These are phyloP conservation scores for Verticillium nonalfalfae DNA, from an alignment of 2,329 filamentous ascomycete genomes.

Conservation along the genomic window DNA sequence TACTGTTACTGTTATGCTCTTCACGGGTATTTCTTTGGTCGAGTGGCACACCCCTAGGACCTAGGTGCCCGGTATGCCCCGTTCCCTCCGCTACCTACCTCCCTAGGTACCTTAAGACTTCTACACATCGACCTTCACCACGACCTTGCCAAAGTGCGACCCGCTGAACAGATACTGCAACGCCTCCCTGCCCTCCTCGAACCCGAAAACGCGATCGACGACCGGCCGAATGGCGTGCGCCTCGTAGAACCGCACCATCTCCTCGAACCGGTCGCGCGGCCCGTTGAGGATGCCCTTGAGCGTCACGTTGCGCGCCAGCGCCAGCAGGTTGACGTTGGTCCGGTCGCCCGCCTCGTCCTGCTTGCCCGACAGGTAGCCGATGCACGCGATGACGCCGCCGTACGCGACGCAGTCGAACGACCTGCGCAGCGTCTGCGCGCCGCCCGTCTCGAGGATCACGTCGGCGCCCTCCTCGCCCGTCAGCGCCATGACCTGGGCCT, in stretches of 20 bases:
- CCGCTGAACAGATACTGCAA: conserved; percentile 45
- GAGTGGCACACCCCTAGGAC: no score
- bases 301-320: conserved; percentile 38
- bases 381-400: conserved; percentile 46
- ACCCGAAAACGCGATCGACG: conserved; percentile 38
- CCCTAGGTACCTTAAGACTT: neutral
- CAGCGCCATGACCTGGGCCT: conserved; percentile 36
- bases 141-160: conserved; percentile 52
- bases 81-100: no score
- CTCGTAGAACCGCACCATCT: conserved; percentile 43
- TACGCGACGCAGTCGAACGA: conserved; percentile 47
- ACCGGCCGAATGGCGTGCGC: conserved; percentile 37
- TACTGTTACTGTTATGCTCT: no score
- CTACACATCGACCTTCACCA: conserved; percentile 32
- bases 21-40: no score
- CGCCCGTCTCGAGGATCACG: conserved; percentile 49
- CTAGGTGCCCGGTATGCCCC: no score
- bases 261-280: conserved; percentile 44
- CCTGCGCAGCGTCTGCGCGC: conserved; percentile 42
- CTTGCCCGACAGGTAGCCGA: conserved; percentile 45
- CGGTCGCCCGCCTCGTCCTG: conserved; percentile 47
- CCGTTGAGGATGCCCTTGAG: conserved; percentile 55
- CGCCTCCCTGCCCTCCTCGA: conserved; percentile 40
- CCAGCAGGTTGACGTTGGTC: conserved; percentile 53
- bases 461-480: conserved; percentile 42